These are phyloP conservation scores for Patellifolia procumbens DNA, from an alignment of 179 eudicot species.

Conservation along the genomic window DNA sequence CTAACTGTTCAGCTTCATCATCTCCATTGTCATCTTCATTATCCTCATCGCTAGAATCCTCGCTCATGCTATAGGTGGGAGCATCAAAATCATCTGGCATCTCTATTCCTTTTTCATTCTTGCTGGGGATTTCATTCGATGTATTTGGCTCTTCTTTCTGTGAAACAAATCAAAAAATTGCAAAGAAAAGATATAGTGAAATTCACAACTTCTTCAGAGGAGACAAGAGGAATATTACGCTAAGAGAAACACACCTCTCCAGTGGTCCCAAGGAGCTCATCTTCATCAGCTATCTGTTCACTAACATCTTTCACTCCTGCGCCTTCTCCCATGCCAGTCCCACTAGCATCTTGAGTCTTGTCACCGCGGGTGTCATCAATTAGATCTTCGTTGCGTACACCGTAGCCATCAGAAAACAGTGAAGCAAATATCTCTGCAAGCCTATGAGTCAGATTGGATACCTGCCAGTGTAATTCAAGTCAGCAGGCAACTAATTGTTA, in stretches of 20 bases:
- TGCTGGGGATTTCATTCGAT: slow-evolving; percentile 49
- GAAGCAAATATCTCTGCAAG: slow-evolving; percentile 74
- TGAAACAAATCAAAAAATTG: slow-evolving; percentile 15
- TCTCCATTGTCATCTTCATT: slow-evolving; percentile 47
- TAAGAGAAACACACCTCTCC: slow-evolving; percentile 57
- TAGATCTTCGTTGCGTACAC: slow-evolving; percentile 58
- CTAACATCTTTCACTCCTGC: slow-evolving; percentile 81
- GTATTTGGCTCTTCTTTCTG: slow-evolving; percentile 63
- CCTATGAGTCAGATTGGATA: slow-evolving; percentile 59
- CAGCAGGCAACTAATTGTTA: slow-evolving; percentile 13
- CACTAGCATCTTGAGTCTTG: slow-evolving; percentile 65
- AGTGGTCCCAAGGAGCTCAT: slow-evolving; percentile 79
- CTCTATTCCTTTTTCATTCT: slow-evolving; percentile 79
- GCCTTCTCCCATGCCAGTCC: slow-evolving; percentile 99
- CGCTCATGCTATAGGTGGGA: slow-evolving; percentile 65
- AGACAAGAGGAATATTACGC: neutral
- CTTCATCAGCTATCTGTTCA: slow-evolving; percentile 83
- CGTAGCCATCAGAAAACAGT: slow-evolving; percentile 81
- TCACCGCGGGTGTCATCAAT: slow-evolving; percentile 44
- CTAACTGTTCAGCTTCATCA: slow-evolving; percentile 59
- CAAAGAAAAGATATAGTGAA: neutral
- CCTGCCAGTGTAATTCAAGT: slow-evolving; percentile 38
- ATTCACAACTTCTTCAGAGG: neutral
- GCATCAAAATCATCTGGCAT: slow-evolving; percentile 80
- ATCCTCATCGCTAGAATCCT: slow-evolving; percentile 61